These are phyloP conservation scores for Stenogyne calaminthoides DNA, from an alignment of 305 asterid species.

Conservation along the genomic window DNA sequence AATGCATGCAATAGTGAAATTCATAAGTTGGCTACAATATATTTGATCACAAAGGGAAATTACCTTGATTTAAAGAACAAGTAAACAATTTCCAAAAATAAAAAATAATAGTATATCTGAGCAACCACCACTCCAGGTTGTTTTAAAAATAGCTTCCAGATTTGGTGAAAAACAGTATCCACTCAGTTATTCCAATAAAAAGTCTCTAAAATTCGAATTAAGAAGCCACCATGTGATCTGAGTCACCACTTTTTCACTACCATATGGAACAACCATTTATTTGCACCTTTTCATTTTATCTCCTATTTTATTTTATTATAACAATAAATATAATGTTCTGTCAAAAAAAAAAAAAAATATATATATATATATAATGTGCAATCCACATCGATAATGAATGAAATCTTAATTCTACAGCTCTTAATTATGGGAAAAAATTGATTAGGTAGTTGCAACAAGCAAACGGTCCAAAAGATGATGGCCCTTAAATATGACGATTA, in stretches of 20 bases:
- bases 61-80: background rate
- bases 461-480: slow-evolving; percentile 13
- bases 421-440: slow-evolving; percentile 21
- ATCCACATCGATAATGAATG: background rate
- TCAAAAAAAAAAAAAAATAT: too few relatives aligned
- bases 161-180: slow-evolving; percentile 19
- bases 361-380: too few relatives aligned
- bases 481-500: slow-evolving; percentile 30
- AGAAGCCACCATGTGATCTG: slow-evolving; percentile 52
- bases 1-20: background rate
- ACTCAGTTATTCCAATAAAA: slow-evolving; percentile 26
- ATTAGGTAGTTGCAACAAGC: slow-evolving; percentile 39
- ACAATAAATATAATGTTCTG: too few relatives aligned
- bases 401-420: slow-evolving; percentile 12
- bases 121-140: background rate
- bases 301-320: background rate
- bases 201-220: slow-evolving; percentile 29
- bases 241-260: slow-evolving; percentile 40
- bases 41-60: background rate
- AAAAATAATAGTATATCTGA: background rate
- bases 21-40: background rate
- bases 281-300: background rate
- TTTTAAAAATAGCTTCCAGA: slow-evolving; percentile 16
- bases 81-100: too few relatives aligned
- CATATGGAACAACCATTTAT: slow-evolving; percentile 29